These are phyloP conservation scores for Scleromitrula shiraiana DNA, from an alignment of 2,329 filamentous ascomycete genomes.

Conservation along the genomic window DNA sequence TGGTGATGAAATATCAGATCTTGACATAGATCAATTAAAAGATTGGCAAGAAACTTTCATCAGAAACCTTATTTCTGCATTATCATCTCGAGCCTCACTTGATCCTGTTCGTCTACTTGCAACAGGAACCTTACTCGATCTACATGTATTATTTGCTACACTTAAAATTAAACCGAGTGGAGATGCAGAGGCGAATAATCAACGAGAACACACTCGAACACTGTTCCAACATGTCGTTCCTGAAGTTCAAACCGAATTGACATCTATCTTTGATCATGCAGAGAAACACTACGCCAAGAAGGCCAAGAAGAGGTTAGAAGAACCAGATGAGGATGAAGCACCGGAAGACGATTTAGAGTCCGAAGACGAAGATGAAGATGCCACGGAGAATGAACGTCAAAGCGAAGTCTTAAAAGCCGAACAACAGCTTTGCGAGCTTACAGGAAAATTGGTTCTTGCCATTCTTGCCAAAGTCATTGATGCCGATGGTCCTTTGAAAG, in stretches of 20 bases:
- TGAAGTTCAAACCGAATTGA: constrained; percentile 56
- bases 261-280: constrained; percentile 67
- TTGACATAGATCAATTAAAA: constrained; percentile 53
- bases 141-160: constrained; percentile 71
- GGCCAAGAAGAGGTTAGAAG: constrained; percentile 52
- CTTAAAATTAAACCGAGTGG: constrained; percentile 45
- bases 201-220: constrained; percentile 47
- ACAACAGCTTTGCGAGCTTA: constrained; percentile 76
- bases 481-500: constrained; percentile 47
- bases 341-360: constrained; percentile 59
- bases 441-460: constrained; percentile 75
- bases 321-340: constrained; percentile 64
- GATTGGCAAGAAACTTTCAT: constrained; percentile 48
- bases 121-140: constrained; percentile 70
- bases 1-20: constrained; percentile 47
- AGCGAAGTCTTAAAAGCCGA: constrained; percentile 68
- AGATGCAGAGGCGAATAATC: constrained; percentile 34
- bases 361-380: constrained; percentile 45
- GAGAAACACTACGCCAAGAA: constrained; percentile 74
- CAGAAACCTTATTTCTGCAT: constrained; percentile 56
- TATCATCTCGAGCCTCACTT: constrained; percentile 59
- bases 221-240: constrained; percentile 63
- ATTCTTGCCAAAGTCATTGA: constrained; percentile 71
- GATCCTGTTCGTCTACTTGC: constrained; percentile 73
- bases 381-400: constrained; percentile 50